Evolutionary conservation across 257 asterid genomes (phyloP).

Genomic region (Gardenia jasminoides): DNA sequence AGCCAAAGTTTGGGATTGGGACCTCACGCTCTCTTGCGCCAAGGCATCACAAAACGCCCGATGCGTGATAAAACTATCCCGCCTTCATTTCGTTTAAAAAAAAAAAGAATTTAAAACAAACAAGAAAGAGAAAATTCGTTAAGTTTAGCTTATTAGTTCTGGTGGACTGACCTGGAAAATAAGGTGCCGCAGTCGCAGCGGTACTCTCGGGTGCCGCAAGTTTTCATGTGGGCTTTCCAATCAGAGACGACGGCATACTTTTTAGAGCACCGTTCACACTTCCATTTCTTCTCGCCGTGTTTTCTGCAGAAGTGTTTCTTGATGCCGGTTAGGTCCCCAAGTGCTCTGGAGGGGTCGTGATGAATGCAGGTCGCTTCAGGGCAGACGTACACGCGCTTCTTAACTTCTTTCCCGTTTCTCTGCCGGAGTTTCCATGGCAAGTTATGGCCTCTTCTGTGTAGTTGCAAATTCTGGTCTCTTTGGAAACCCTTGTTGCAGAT

Average conservation of each 20-base stretch:
- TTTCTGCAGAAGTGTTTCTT: conserved; percentile 88
- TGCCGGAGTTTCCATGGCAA: conserved; percentile 93
- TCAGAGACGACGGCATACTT: conserved; percentile 84
- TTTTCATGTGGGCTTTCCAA: conserved; percentile 94
- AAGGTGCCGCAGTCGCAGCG: conserved; percentile 92
- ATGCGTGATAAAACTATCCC: conserved; percentile 88
- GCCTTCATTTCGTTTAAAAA: conserved; percentile 41
- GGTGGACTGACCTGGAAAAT: conserved; percentile 77
- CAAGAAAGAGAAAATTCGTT: not conserved
- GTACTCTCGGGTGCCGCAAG: conserved; percentile 86
- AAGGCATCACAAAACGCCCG: conserved; percentile 91
- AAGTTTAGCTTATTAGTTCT: not conserved
- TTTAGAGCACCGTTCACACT: conserved; percentile 85
- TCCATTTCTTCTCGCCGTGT: conserved; percentile 85
- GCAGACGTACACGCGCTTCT: conserved; percentile 82
- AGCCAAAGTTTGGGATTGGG: conserved; percentile 26
- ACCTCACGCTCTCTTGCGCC: conserved; percentile 68
- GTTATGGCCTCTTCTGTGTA: conserved; percentile 90
- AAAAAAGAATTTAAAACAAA: not conserved
- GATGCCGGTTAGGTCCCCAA: conserved; percentile 91
- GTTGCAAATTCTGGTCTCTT: conserved; percentile 90
- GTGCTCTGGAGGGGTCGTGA: conserved; percentile 80
- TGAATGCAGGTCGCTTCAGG: conserved; percentile 71
- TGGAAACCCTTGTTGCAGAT: conserved; percentile 93
- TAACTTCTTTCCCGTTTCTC: conserved; percentile 50